Evolutionary conservation across 805 yeast genomes (phyloP).

Genomic region (Groenewaldozyma salmanticensis): DNA sequence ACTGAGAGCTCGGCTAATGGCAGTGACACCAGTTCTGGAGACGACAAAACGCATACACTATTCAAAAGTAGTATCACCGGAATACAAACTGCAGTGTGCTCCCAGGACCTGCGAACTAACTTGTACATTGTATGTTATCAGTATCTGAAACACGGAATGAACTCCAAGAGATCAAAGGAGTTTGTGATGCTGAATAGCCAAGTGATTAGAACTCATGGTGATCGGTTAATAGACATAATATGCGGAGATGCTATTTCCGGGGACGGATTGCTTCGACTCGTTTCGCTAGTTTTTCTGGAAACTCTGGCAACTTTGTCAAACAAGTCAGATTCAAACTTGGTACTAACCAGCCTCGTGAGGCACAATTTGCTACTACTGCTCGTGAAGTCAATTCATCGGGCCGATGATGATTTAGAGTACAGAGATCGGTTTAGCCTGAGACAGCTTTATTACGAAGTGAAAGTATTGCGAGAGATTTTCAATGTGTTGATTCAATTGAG

Average conservation of each 20-base stretch:
- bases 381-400: constrained; percentile 55
- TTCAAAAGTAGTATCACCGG: constrained; percentile 71
- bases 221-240: constrained; percentile 51
- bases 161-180: constrained; percentile 1
- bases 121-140: constrained; percentile 65
- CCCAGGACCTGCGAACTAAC: constrained; percentile 63
- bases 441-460: constrained; percentile 57
- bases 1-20: constrained; percentile 2
- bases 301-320: constrained; percentile 48
- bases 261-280: constrained; percentile 65
- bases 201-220: constrained; percentile 49
- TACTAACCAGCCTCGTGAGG: constrained; percentile 51
- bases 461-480: constrained; percentile 64
- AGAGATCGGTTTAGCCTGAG: constrained; percentile 2
- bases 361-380: constrained; percentile 58
- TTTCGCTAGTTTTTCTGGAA: constrained; percentile 69
- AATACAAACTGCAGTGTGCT: constrained; percentile 57
- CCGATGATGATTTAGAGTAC: constrained; percentile 51
- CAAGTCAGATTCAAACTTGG: constrained; percentile 41
- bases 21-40: constrained; percentile 15
- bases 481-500: constrained; percentile 66
- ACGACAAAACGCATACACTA: constrained; percentile 52
- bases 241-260: constrained; percentile 74
- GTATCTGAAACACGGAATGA: constrained; percentile 45
- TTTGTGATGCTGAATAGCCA: constrained; percentile 38